These are phyloP conservation scores for Hemerocallis citrina DNA, from an alignment of 106 monocot genomes.

Conservation along the genomic window DNA sequence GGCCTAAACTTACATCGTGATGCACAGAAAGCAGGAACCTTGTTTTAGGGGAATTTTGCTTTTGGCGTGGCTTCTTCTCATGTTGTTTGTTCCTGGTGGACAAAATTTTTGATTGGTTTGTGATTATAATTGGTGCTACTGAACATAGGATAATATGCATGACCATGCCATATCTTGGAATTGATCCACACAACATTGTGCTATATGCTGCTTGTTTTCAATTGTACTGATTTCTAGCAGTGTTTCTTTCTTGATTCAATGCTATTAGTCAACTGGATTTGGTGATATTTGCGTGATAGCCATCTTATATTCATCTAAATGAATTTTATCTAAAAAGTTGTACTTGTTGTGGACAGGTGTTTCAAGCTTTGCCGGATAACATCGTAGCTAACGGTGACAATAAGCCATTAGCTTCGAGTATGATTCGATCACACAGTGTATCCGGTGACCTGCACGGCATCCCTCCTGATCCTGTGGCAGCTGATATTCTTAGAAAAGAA, in stretches of 20 bases:
- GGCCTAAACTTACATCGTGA: too few species aligned
- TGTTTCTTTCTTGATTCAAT: background rate
- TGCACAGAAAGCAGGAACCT: too few species aligned
- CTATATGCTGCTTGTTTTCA: background rate
- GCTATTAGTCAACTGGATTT: background rate
- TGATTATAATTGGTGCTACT: background rate
- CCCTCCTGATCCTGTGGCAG: conserved; percentile 69
- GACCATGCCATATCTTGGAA: background rate
- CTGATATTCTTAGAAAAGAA: conserved; percentile 79
- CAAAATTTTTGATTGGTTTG: too few species aligned
- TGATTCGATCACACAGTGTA: conserved; percentile 72
- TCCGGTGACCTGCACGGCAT: conserved; percentile 72
- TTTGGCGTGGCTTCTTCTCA: too few species aligned
- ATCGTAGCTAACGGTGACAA: conserved; percentile 39
- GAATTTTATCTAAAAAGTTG: background rate
- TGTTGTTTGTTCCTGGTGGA: too few species aligned
- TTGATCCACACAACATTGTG: background rate
- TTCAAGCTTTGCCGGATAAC: conserved; percentile 28
- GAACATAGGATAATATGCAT: background rate
- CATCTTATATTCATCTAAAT: background rate
- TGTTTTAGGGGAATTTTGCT: too few species aligned
- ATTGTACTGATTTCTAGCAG: background rate
- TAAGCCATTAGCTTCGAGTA: conserved; percentile 29
- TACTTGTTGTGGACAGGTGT: conserved; percentile 19
- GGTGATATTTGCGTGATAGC: background rate